A percentile compares a stretch with the other conserved stretches of the same genome.
Evolutionary conservation across 2,329 filamentous ascomycete genomes (phyloP).

Genomic region (Nothophoma quercina): DNA sequence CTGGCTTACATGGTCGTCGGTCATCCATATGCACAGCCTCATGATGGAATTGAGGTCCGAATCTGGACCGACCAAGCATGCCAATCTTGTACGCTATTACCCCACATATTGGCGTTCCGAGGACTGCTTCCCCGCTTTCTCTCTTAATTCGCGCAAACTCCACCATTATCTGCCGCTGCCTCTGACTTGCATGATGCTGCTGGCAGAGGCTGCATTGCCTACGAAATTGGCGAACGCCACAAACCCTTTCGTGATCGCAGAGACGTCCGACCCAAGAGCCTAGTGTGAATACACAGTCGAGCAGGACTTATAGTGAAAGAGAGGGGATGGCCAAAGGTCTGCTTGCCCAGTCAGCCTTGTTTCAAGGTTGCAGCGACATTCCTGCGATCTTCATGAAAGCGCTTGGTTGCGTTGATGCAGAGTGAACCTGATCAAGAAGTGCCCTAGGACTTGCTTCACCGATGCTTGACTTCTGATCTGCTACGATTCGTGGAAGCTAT

Average conservation of each 20-base stretch:
- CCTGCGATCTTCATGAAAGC: too few relatives aligned
- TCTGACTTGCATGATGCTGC: conserved; percentile 45
- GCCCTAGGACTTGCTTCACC: neutral
- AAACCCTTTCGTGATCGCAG: neutral
- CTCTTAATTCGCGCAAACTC: conserved; percentile 35
- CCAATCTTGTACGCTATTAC: conserved; percentile 41
- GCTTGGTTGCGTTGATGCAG: neutral
- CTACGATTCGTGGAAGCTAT: conserved; percentile 2
- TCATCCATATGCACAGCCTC: conserved; percentile 34
- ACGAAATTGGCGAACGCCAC: neutral
- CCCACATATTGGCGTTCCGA: conserved; percentile 48
- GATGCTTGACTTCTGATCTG: neutral
- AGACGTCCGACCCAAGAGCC: neutral
- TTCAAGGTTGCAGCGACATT: too few relatives aligned
- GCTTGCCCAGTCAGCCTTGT: too few relatives aligned
- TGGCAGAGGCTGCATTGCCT: conserved; percentile 18
- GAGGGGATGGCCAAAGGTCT: neutral
- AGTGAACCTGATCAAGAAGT: too few relatives aligned
- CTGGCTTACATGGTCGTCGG: neutral
- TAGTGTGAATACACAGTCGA: neutral
- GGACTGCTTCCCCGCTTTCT: conserved; percentile 45
- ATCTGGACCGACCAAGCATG: conserved; percentile 32
- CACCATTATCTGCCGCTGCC: conserved; percentile 29
- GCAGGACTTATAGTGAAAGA: neutral
- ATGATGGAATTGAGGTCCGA: conserved; percentile 31